These are phyloP conservation scores for Lipomyces lipofer DNA, from an alignment of 805 yeast species.

Conservation along the genomic window DNA sequence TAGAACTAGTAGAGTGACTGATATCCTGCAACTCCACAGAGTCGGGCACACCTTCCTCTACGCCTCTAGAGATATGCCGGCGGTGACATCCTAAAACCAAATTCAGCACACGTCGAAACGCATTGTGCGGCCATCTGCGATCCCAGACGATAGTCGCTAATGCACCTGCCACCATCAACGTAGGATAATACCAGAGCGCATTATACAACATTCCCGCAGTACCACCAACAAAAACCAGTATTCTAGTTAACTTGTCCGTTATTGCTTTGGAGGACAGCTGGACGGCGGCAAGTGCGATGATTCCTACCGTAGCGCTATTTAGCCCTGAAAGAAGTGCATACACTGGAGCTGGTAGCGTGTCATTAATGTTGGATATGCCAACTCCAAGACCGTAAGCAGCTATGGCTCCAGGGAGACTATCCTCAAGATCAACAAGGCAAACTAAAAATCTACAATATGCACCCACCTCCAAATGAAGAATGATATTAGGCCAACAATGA, in stretches of 20 bases:
- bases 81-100: no score
- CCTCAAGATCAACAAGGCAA: not conserved
- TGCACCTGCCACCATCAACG: conserved; percentile 8
- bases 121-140: no score
- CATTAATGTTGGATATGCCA: not conserved
- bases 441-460: not conserved
- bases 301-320: conserved; percentile 13
- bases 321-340: conserved; percentile 10
- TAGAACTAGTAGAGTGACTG: no score
- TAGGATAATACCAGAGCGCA: conserved; percentile 10
- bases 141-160: conserved; percentile 3
- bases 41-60: no score
- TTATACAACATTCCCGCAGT: not conserved
- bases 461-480: conserved; percentile 5
- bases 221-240: conserved; percentile 1
- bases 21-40: no score
- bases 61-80: no score
- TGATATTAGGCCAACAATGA: not conserved
- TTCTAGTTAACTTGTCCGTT: conserved; percentile 10
- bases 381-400: conserved; percentile 2
- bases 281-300: conserved; percentile 12
- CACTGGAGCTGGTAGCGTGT: conserved; percentile 1
- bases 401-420: conserved; percentile 12
- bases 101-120: no score
- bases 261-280: conserved; percentile 5